Conservation (phyloP, 768 basidiomycete genomes). For the Mycena maculata region DNA sequence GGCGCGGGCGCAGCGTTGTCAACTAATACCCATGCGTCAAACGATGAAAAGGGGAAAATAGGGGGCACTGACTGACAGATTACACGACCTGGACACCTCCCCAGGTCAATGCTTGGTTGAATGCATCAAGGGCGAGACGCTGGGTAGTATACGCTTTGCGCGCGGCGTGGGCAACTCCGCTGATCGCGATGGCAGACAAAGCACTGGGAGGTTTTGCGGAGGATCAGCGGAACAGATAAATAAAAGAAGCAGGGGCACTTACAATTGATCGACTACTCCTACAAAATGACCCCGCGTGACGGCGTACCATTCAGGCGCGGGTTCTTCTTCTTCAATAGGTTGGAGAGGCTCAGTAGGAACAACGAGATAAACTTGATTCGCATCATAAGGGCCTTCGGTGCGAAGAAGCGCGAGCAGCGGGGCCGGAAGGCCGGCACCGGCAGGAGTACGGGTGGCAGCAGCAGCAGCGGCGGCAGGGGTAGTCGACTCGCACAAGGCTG, state of each 20-base stretch:
- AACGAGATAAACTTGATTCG: not conserved
- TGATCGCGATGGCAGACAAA: not conserved
- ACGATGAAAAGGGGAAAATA: no score
- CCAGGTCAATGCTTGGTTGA: conserved; percentile 16
- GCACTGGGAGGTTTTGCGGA: not conserved
- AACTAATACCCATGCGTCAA: no score
- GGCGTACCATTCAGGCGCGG: not conserved
- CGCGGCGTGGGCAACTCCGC: conserved; percentile 6
- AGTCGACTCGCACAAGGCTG: no score
- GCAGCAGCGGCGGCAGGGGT: no score
- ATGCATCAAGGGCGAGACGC: not conserved
- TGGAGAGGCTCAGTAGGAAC: not conserved
- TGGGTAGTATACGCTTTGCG: conserved; percentile 19
- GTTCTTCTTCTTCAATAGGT: not conserved
- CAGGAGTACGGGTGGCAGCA: not conserved
- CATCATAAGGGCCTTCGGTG: not conserved
- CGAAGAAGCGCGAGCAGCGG: not conserved
- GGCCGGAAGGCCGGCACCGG: not conserved
- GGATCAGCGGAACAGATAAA: not conserved
- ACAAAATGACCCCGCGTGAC: conserved; percentile 3
- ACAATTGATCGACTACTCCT: conserved; percentile 6
- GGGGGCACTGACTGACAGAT: not conserved
- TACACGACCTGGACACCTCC: conserved; percentile 9
- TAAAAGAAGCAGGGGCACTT: not conserved
- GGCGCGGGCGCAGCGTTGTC: no score